Evolutionary conservation across 2,329 filamentous ascomycete genomes (phyloP).

Genomic region (Fusarium sp.): DNA sequence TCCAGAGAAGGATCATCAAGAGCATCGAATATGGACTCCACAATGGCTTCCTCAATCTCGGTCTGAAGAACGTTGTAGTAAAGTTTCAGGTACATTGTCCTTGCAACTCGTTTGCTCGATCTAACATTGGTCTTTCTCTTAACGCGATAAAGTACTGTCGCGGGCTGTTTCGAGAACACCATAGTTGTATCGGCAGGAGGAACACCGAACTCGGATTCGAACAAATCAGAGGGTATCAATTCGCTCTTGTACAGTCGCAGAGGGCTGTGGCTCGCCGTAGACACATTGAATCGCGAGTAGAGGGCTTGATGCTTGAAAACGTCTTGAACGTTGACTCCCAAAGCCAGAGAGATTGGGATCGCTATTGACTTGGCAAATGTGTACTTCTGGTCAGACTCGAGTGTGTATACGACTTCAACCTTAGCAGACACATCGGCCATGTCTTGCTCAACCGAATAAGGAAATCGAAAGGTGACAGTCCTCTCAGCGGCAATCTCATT

Average conservation of each 20-base stretch:
- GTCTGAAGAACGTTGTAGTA: conserved; percentile 82
- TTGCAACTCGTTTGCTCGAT: conserved; percentile 46
- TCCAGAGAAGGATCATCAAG: conserved; percentile 55
- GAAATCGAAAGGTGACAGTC: conserved; percentile 71
- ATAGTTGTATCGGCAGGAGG: conserved; percentile 64
- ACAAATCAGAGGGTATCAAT: conserved; percentile 76
- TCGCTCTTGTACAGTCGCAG: conserved; percentile 78
- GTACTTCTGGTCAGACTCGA: conserved; percentile 65
- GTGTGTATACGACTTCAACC: conserved; percentile 81
- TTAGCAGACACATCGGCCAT: conserved; percentile 76
- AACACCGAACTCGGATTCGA: conserved; percentile 70
- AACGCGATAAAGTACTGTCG: conserved; percentile 84
- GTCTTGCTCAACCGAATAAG: conserved; percentile 86
- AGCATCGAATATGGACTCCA: conserved; percentile 54
- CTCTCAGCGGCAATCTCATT: conserved; percentile 57
- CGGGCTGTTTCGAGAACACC: conserved; percentile 84
- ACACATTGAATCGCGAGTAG: conserved; percentile 92
- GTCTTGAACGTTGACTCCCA: conserved; percentile 97
- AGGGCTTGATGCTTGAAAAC: conserved; percentile 86
- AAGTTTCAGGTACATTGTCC: conserved; percentile 74
- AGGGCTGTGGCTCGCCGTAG: conserved; percentile 80
- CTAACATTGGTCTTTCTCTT: conserved; percentile 61
- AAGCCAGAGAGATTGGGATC: conserved; percentile 78
- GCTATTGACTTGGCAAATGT: conserved; percentile 62
- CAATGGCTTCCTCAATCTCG: conserved; percentile 69